phyloP scores from a whole-genome alignment of 352 stramenopile species.

The Pythium scleroteichum region DNA sequence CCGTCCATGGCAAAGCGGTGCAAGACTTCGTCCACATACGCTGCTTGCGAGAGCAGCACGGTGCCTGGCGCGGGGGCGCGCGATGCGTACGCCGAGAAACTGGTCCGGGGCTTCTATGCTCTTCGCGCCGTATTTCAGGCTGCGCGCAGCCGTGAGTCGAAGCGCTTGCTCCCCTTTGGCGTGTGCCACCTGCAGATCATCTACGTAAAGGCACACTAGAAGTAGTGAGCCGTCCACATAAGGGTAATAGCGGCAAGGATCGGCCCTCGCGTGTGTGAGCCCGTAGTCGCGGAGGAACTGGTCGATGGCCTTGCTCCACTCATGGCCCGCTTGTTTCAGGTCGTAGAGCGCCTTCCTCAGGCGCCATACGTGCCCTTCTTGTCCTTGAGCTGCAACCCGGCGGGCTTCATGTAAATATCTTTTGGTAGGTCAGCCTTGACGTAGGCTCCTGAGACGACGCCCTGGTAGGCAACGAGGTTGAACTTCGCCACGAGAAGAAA shows the following conservation, averaged over 20 bases:
- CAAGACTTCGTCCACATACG: slow-evolving; percentile 5
- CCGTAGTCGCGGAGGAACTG: too few relatives aligned
- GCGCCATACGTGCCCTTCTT: slow-evolving; percentile 3
- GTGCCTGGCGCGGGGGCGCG: too few relatives aligned
- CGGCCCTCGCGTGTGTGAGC: too few relatives aligned
- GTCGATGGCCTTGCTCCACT: too few relatives aligned
- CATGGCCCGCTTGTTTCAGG: not conserved
- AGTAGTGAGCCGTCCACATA: not conserved
- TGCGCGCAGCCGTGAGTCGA: not conserved
- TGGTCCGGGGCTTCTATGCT: not conserved
- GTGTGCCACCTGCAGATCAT: slow-evolving; percentile 12
- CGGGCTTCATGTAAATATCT: not conserved
- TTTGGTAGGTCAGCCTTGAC: slow-evolving; percentile 5
- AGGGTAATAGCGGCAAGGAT: too few relatives aligned
- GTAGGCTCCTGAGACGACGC: slow-evolving; percentile 5
- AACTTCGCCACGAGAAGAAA: slow-evolving; percentile 1
- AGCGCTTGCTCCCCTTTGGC: not conserved
- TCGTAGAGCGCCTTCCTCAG: slow-evolving; percentile 12
- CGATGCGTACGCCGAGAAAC: slow-evolving; percentile 11
- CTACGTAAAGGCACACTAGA: slow-evolving; percentile 16
- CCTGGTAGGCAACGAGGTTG: not conserved
- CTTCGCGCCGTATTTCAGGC: slow-evolving; percentile 14
- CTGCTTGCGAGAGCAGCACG: not conserved
- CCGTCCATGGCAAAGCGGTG: slow-evolving; percentile 12
- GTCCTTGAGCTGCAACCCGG: not conserved